These are phyloP conservation scores for Cicer yamashitae DNA, from an alignment of 306 rosid species.

Conservation along the genomic window DNA sequence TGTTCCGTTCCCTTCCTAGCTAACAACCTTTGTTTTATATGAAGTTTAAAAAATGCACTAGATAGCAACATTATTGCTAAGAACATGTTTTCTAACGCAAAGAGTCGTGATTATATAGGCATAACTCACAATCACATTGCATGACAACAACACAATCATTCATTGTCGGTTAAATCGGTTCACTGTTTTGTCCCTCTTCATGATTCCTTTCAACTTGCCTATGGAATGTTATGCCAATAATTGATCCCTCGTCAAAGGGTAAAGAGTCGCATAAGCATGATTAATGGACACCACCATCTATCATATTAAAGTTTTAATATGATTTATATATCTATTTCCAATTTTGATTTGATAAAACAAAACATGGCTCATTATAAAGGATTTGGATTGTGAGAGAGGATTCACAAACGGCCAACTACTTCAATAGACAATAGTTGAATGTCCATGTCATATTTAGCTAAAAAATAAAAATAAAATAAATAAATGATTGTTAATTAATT, in stretches of 20 bases:
- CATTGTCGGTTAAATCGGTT: constrained; percentile 39
- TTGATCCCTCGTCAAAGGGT: constrained; percentile 6
- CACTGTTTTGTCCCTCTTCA: constrained; percentile 31
- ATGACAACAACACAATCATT: constrained; percentile 33
- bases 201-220: not conserved
- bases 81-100: constrained; percentile 35
- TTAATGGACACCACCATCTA: constrained; percentile 28
- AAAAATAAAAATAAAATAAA: too few relatives aligned
- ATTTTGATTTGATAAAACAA: not conserved
- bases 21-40: constrained; percentile 32
- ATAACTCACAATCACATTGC: constrained; percentile 9
- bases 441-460: too few relatives aligned
- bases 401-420: too few relatives aligned
- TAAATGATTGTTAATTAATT: too few relatives aligned
- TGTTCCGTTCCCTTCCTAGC: constrained; percentile 14
- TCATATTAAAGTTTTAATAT: not conserved
- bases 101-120: constrained; percentile 14
- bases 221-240: constrained; percentile 42
- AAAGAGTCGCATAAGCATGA: constrained; percentile 15
- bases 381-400: too few relatives aligned
- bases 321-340: not conserved
- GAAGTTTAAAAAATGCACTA: not conserved
- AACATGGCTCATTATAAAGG: too few relatives aligned
- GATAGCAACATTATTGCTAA: constrained; percentile 34
- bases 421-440: too few relatives aligned